Evolutionary conservation across 768 basidiomycete species (phyloP).

Genomic region (Mycena capillaripes): DNA sequence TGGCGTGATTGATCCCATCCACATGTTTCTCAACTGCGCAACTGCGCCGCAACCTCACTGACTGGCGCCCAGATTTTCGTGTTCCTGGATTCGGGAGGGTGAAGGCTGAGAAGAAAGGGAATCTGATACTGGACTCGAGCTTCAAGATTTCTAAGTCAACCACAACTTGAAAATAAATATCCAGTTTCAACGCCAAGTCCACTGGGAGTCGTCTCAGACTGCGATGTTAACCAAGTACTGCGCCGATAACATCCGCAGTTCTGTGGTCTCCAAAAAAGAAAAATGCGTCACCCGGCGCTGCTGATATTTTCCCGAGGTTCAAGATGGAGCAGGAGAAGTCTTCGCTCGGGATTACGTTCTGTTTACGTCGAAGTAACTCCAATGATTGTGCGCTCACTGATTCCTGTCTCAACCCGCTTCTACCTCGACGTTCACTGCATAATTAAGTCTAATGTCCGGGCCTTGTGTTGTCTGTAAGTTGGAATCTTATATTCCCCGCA

Average conservation of each 20-base stretch:
- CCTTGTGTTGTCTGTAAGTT: slow-evolving; percentile 16
- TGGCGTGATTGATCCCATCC: slow-evolving; percentile 17
- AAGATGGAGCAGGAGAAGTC: background rate
- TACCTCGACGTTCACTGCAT: background rate
- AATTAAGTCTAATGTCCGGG: background rate
- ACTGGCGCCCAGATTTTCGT: background rate
- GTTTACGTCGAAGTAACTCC: background rate
- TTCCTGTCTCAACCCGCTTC: background rate
- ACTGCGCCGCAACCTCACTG: background rate
- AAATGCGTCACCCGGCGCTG: no score
- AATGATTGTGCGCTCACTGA: background rate
- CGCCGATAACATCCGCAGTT: background rate
- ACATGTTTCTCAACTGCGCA: slow-evolving; percentile 25
- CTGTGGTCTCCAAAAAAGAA: no score
- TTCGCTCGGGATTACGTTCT: background rate
- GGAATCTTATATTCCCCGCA: background rate
- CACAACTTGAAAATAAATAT: no score
- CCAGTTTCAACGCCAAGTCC: no score
- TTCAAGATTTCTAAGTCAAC: no score
- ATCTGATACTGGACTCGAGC: no score
- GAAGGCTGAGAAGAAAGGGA: no score
- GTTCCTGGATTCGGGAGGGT: no score
- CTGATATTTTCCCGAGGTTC: background rate
- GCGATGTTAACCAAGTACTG: no score
- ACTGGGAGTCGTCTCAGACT: no score